Percentiles rank a stretch among this genome's conserved stretches.
Evolutionary conservation across 805 yeast species (phyloP).

Genomic region (Yamadazyma takamatsuzukensis): DNA sequence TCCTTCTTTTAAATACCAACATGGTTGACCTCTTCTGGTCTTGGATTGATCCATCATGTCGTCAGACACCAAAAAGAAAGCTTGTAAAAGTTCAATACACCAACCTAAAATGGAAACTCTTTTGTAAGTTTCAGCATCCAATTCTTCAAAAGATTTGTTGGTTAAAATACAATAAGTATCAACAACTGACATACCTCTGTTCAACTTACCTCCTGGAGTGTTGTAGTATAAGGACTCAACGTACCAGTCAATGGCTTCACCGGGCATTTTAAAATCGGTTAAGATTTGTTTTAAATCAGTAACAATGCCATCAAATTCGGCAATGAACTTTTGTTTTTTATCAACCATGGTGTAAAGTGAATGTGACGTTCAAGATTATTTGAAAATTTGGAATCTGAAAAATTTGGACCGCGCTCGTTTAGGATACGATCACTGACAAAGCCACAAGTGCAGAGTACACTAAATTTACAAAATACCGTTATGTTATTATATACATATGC

Average conservation of each 20-base stretch:
- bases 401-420: too few species aligned
- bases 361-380: too few species aligned
- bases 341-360: slow-evolving; percentile 15
- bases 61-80: slow-evolving; percentile 94
- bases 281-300: slow-evolving; percentile 66
- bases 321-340: slow-evolving; percentile 55
- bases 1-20: slow-evolving; percentile 83
- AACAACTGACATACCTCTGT: slow-evolving; percentile 93
- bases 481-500: too few species aligned
- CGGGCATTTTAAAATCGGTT: slow-evolving; percentile 71
- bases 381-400: too few species aligned
- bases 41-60: slow-evolving; percentile 97
- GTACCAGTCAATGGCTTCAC: slow-evolving; percentile 85
- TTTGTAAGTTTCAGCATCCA: slow-evolving; percentile 67
- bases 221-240: slow-evolving; percentile 71
- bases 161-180: slow-evolving; percentile 86
- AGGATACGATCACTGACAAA: too few species aligned
- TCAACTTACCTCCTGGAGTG: slow-evolving; percentile 94
- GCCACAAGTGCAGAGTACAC: too few species aligned
- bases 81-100: slow-evolving; percentile 92
- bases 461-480: too few species aligned
- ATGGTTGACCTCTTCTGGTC: slow-evolving; percentile 97
- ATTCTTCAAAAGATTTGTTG: slow-evolving; percentile 52
- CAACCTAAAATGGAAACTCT: slow-evolving; percentile 90
- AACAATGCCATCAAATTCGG: slow-evolving; percentile 73